Base-by-base conservation (phyloP, 148 eudicot genomes). In the Limonium bicolor region DNA sequence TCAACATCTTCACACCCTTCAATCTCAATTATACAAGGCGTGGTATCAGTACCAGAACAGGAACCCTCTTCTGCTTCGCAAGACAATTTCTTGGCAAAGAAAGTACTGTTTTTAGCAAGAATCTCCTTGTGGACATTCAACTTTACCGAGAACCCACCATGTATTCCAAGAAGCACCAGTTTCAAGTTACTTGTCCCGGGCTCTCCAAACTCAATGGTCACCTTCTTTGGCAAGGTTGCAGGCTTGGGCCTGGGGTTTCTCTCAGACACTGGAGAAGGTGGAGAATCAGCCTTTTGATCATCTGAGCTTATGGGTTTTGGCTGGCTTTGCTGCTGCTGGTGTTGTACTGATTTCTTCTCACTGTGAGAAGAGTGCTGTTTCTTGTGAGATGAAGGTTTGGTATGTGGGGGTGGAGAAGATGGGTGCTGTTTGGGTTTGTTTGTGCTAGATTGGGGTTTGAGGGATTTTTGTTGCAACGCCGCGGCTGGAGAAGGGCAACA, bases 1-100 rank as follows among this genome's bases (percentile, higher is more conserved):
- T 86, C 93, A 41, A 73, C 81, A 66, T 86, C 96, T 53, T 81
- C 96, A 66, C 87, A 86, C 13, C 78, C 80, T 36, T 73, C 83
- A 53, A 86, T 63, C 48, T 69, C 72, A 10, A 86, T 63, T 37
- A 32, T 5, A 32, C 36, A 32, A 12, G 6, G 2, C 36, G 36
- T 10, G 13, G 14, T 5, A 32, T 15, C 6, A 32, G 11, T 32
- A 1, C 14, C 14, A 32, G 11, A 2, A n/a, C n/a, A n/a, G n/a
- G n/a, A n/a, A n/a, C n/a, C n/a, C n/a, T n/a, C n/a, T n/a, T n/a
- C n/a, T n/a, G 61, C 81, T 13, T 52, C 41, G 18, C 55, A 73
- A 16, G 50, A 54, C 53, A 86, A 68, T 60, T 51, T 78, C 19
- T 64, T 66, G 4, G 76, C 67, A 27, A 86, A 86, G 59, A 57